Evolutionary conservation across 495 filamentous ascomycete species (phyloP).

Genomic region (Aspergillus taichungensis): DNA sequence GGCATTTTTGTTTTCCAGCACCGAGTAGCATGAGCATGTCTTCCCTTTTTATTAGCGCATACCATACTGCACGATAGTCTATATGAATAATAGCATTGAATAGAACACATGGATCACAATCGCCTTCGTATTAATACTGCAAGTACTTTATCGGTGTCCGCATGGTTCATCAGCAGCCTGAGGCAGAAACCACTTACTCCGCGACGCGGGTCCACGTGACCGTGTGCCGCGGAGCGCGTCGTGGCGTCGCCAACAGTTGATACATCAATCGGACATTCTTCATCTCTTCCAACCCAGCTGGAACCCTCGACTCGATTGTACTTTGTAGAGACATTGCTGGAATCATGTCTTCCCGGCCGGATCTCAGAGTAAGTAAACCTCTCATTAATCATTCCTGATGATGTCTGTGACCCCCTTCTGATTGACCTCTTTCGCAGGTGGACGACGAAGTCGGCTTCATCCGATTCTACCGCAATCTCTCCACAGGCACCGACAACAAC

Average conservation of each 20-base stretch:
- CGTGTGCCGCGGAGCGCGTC: conserved; percentile 22
- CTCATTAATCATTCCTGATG: background rate
- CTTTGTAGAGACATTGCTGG: conserved; percentile 10
- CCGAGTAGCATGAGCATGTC: conserved; percentile 5
- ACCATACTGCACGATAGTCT: conserved; percentile 1
- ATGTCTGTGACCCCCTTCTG: background rate
- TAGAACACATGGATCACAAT: background rate
- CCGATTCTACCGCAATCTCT: conserved; percentile 79
- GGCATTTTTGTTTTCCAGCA: conserved; percentile 3
- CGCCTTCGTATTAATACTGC: background rate
- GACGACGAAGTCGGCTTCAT: conserved; percentile 97
- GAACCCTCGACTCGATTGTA: conserved; percentile 8
- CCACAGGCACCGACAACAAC: conserved; percentile 51
- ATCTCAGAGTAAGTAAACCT: conserved; percentile 83
- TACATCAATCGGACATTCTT: background rate
- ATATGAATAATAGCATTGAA: background rate
- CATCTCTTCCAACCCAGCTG: conserved; percentile 3
- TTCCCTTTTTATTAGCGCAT: conserved; percentile 30
- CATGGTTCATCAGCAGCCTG: conserved; percentile 3
- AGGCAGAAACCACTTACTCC: conserved; percentile 19
- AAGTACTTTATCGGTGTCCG: background rate
- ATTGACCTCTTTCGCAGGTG: conserved; percentile 43
- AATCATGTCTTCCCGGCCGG: conserved; percentile 82
- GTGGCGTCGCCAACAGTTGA: conserved; percentile 2
- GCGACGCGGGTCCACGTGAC: conserved; percentile 34